These are phyloP conservation scores for Cercospora berteroae DNA, from an alignment of 2,329 filamentous ascomycete species.

Conservation along the genomic window DNA sequence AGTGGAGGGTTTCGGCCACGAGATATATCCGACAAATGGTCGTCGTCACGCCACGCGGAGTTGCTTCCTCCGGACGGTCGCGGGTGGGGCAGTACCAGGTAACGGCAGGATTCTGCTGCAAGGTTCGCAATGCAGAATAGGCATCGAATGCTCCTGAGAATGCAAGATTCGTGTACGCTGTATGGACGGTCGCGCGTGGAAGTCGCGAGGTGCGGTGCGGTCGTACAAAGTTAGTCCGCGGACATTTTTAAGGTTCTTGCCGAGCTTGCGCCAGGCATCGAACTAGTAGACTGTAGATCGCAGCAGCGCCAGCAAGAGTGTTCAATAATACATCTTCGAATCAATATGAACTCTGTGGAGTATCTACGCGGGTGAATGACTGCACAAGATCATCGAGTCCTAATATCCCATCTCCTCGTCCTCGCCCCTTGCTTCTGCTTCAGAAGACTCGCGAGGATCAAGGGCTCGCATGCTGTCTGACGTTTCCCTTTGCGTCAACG, in stretches of 20 bases:
- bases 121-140: not conserved
- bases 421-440: conserved; percentile 13
- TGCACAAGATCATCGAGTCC: not conserved
- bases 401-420: conserved; percentile 20
- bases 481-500: conserved; percentile 18
- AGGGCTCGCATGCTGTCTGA: conserved; percentile 29
- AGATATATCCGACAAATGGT: not conserved
- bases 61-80: not conserved
- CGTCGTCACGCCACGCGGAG: conserved; percentile 2
- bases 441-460: conserved; percentile 14
- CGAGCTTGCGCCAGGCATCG: not conserved
- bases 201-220: not conserved
- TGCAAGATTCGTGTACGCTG: not conserved
- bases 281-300: not conserved
- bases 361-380: conserved; percentile 8
- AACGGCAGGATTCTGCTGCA: not conserved
- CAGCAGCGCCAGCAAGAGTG: not conserved
- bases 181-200: not conserved
- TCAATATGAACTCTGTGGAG: not conserved
- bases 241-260: not conserved
- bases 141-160: not conserved
- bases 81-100: not conserved
- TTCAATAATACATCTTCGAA: not conserved
- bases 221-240: not conserved
- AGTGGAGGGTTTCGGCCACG: conserved; percentile 7